These are phyloP conservation scores for Colletotrichum gloeosporioides DNA, from an alignment of 2,329 filamentous ascomycete species.

Conservation along the genomic window DNA sequence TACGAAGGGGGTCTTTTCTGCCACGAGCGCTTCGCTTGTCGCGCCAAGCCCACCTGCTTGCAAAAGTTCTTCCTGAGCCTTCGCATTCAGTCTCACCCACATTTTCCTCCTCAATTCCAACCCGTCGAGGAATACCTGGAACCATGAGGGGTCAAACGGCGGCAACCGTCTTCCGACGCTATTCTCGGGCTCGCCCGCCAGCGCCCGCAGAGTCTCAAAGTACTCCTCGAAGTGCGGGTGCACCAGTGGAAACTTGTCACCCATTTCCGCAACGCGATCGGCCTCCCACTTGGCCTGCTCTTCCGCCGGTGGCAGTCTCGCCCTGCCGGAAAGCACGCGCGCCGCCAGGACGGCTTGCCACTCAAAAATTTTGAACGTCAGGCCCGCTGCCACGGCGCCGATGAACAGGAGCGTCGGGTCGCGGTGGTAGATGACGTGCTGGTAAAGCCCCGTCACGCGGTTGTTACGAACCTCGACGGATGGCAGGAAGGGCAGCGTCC, in stretches of 20 bases:
- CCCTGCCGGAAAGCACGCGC: constrained; percentile 60
- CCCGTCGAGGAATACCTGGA: constrained; percentile 55
- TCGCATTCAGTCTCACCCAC: constrained; percentile 58
- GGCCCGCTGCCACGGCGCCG: constrained; percentile 59
- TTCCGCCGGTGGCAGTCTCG: constrained; percentile 49
- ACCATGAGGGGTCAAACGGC: constrained; percentile 51
- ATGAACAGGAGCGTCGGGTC: constrained; percentile 64
- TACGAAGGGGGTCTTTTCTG: background rate
- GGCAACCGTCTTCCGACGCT: constrained; percentile 51
- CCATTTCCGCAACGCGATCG: constrained; percentile 56
- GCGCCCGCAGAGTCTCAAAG: constrained; percentile 59
- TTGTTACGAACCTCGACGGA: constrained; percentile 57
- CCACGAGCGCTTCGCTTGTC: background rate
- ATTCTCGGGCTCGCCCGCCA: constrained; percentile 51
- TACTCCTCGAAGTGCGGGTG: constrained; percentile 70
- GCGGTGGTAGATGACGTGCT: constrained; percentile 59
- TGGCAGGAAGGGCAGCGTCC: constrained; percentile 67
- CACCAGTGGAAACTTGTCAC: constrained; percentile 64
- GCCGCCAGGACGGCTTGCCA: constrained; percentile 71
- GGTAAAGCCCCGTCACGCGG: constrained; percentile 60
- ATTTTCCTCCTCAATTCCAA: constrained; percentile 61
- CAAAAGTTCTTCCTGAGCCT: background rate
- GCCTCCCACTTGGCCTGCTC: constrained; percentile 63
- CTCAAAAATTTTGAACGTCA: constrained; percentile 74
- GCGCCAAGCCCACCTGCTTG: background rate